Evolutionary conservation across 164 flowering plant species (phyloP).

Genomic region (Berberis thunbergii): DNA sequence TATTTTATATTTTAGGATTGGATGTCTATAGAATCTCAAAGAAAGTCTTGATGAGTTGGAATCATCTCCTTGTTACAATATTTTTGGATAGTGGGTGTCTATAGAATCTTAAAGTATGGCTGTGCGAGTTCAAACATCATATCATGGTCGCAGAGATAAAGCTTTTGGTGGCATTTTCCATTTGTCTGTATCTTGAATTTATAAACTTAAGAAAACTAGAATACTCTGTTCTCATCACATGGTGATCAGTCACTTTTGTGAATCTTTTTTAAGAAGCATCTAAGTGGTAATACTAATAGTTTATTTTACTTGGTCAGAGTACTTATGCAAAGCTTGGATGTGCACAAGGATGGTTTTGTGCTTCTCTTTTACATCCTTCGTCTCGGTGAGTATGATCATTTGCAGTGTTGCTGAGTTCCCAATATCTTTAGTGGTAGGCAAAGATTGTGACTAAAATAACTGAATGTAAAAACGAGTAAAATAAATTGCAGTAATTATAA

Average conservation of each 20-base stretch:
- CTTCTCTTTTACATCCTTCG: constrained; percentile 61
- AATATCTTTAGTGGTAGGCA: neutral
- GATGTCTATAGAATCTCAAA: no score
- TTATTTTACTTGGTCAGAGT: constrained; percentile 31
- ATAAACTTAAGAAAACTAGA: neutral
- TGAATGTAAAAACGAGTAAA: no score
- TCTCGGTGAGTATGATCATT: constrained; percentile 35
- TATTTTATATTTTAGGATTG: no score
- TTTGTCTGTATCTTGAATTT: neutral
- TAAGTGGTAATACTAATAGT: neutral
- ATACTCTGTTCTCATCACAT: neutral
- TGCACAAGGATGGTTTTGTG: constrained; percentile 75
- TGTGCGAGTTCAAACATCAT: no score
- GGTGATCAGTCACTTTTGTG: neutral
- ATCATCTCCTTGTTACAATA: no score
- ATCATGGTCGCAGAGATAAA: neutral
- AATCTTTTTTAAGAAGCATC: no score
- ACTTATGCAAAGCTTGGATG: constrained; percentile 69
- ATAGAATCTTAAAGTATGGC: no score
- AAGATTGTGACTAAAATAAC: no score
- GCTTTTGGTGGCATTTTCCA: neutral
- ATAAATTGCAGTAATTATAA: no score
- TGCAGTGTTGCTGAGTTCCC: neutral
- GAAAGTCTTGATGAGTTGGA: no score
- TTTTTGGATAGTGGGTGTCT: no score